Base-by-base conservation (phyloP, 108 stramenopile genomes). In the Nannochloropsis gaditana region DNA sequence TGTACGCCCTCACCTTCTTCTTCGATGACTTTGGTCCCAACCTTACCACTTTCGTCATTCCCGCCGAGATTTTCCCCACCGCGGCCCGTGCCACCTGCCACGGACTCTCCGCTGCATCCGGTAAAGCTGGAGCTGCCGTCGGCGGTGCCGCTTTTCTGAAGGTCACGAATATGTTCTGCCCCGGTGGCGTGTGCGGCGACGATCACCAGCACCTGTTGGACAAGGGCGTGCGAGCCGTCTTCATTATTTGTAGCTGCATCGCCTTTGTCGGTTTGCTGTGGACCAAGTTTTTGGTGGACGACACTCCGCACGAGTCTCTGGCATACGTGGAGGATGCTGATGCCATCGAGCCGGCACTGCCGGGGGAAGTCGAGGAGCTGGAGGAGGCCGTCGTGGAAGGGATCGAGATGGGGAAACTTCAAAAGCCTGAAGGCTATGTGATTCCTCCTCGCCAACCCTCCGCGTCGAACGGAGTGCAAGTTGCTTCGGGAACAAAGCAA, bases 61-160 rank as follows among this genome's bases (percentile, higher is more conserved):
- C 92, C 42, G 43, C 87, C n/a, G 91, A 90, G 85, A 45, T 86
- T 45, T 92, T 90, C 43, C 89, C 90, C 15, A 83, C 87, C 11
- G 45, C 82, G 2, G 83, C 85, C 17, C 89, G 90, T 9, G 47
- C 84, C 44, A 87, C 87, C 17, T 47, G 80, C 15, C 90, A 92
- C 43, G 92, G 92, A 1, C 42, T 92, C 59, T 85, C 84, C 2
- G 92, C 92, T 5, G 92, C 92, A 3, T 85, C 83, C 5, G 92
- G 92, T 45, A 92, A 92, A 47, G 80, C 90, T 19, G 92, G 92
- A 10, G 92, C 91, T 41, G 41, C 41, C 31, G 41, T 80, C 11
- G 80, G 80, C 5, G 80, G 31, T 15, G 59, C 59, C n/a, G 59
- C 59, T 6, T 73, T 73, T 73, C n/a, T 73, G 59, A n/a, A 73